A percentile compares a stretch with the other conserved stretches of the same genome.
These are phyloP conservation scores for Candida nemodendra DNA, from an alignment of 805 yeast species.

Conservation along the genomic window DNA sequence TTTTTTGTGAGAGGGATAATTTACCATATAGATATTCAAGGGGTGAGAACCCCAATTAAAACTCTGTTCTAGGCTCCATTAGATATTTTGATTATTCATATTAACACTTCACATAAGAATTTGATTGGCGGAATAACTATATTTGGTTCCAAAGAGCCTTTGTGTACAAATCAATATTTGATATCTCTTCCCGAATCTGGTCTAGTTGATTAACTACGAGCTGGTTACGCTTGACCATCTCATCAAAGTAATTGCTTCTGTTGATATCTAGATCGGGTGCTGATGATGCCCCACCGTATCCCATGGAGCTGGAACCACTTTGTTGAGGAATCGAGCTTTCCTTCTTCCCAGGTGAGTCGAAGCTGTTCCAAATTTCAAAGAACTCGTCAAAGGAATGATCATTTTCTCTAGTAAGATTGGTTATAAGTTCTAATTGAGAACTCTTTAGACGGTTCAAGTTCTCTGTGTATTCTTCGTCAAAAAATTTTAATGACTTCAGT, in stretches of 20 bases:
- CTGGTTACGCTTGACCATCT: conserved; percentile 48
- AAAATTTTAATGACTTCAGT: conserved; percentile 51
- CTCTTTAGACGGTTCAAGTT: conserved; percentile 53
- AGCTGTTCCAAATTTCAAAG: conserved; percentile 29
- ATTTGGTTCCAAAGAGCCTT: conserved; percentile 41
- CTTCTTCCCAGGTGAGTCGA: conserved; percentile 8
- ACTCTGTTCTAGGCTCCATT: too few relatives aligned
- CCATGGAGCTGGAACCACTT: conserved; percentile 1
- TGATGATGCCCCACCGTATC: too few relatives aligned
- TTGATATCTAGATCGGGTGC: conserved; percentile 24
- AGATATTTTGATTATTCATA: too few relatives aligned
- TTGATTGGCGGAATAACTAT: too few relatives aligned
- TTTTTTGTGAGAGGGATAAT: too few relatives aligned
- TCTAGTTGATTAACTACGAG: conserved; percentile 49
- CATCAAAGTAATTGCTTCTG: conserved; percentile 49
- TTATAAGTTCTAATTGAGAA: conserved; percentile 51
- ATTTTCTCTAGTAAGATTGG: conserved; percentile 36
- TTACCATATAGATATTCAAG: too few relatives aligned
- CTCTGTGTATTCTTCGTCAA: conserved; percentile 48
- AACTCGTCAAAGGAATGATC: conserved; percentile 31
- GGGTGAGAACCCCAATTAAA: too few relatives aligned
- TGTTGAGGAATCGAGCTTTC: background rate
- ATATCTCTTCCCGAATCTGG: conserved; percentile 51
- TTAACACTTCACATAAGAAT: too few relatives aligned
- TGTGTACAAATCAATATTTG: conserved; percentile 43